phyloP scores from a whole-genome alignment of 2,329 filamentous ascomycete genomes.

The Cercospora nicotianae region DNA sequence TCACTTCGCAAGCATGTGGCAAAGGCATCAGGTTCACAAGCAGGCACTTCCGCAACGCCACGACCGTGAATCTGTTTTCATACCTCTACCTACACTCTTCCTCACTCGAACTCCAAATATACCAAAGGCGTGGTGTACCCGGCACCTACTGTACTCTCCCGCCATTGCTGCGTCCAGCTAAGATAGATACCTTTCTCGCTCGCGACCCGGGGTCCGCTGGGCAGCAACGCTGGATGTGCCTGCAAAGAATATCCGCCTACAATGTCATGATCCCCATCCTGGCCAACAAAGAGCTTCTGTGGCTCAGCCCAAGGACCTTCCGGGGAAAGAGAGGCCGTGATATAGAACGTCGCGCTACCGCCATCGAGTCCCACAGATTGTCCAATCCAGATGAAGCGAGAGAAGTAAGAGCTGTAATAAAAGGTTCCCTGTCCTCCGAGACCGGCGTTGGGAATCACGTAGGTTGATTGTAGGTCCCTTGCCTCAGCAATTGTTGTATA shows the following conservation, averaged over 20 bases:
- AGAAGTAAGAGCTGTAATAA: conserved; percentile 34
- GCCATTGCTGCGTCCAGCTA: conserved; percentile 28
- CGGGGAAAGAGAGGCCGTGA: conserved; percentile 34
- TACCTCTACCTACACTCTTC: background rate
- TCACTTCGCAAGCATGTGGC: background rate
- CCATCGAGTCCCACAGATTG: conserved; percentile 17
- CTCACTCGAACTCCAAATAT: conserved; percentile 26
- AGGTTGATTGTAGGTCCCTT: background rate
- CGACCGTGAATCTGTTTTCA: background rate
- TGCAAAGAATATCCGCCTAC: conserved; percentile 25
- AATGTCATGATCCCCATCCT: conserved; percentile 22
- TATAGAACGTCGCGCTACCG: conserved; percentile 31
- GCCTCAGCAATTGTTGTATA: background rate
- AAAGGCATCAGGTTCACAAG: too few species aligned
- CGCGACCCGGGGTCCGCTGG: conserved; percentile 16
- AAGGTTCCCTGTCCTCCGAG: conserved; percentile 35
- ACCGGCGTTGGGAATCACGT: conserved; percentile 30
- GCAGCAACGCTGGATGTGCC: conserved; percentile 27
- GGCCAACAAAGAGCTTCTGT: conserved; percentile 22
- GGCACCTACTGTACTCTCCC: conserved; percentile 8
- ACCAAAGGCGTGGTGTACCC: conserved; percentile 27
- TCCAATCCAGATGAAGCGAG: conserved; percentile 37
- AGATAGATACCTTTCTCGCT: conserved; percentile 25
- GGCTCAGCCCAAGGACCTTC: conserved; percentile 38
- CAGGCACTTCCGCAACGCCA: background rate